Evolutionary conservation across 2,329 filamentous ascomycete species (phyloP).

Genomic region (Colletotrichum tropicicola): DNA sequence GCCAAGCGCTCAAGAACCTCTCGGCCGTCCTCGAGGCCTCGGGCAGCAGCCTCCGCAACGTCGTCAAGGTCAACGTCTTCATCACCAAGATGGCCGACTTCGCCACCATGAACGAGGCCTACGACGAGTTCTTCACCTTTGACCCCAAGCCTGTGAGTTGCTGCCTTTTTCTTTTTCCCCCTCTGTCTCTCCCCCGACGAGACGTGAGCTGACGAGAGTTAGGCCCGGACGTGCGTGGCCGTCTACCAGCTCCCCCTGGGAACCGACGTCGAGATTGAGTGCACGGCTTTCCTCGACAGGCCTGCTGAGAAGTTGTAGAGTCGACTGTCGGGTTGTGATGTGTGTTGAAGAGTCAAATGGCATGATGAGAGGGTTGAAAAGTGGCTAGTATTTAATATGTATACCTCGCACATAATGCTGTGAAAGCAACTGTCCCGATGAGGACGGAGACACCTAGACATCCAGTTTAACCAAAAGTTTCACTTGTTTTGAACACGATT

Average conservation of each 20-base stretch:
- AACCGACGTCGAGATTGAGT: conserved; percentile 80
- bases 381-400: no score
- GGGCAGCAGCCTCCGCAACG: conserved; percentile 65
- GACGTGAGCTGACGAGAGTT: background rate
- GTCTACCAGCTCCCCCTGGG: conserved; percentile 77
- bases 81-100: conserved; percentile 73
- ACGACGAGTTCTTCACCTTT: conserved; percentile 56
- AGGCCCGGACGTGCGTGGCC: conserved; percentile 73
- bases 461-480: no score
- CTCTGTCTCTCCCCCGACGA: no score
- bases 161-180: background rate
- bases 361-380: no score
- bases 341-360: background rate
- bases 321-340: background rate
- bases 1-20: conserved; percentile 67
- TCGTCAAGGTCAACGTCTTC: conserved; percentile 75
- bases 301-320: conserved; percentile 23
- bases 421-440: no score
- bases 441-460: no score
- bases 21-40: conserved; percentile 67
- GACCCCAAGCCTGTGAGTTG: conserved; percentile 55
- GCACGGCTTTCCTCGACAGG: conserved; percentile 50
- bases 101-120: conserved; percentile 64
- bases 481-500: no score
- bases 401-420: no score